A percentile compares a stretch with the other conserved stretches of the same genome.
Conservation (phyloP, 352 stramenopile species). For the Blastocystis hominis region DNA sequence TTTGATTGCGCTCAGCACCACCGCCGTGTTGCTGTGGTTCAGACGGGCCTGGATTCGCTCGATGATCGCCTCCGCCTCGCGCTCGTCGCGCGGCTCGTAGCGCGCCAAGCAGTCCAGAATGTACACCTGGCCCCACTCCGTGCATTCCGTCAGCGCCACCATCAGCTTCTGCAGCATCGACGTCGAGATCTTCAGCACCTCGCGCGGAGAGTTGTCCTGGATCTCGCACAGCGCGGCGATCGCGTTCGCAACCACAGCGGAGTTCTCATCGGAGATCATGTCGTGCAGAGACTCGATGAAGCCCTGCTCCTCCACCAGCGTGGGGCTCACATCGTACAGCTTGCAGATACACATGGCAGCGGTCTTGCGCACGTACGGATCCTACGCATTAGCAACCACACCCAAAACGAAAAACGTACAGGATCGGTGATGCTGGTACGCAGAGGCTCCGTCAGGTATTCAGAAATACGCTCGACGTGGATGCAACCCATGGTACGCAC, state of each 20-base stretch:
- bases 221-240: conserved; percentile 93
- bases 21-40: conserved; percentile 92
- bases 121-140: conserved; percentile 97
- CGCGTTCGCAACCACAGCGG: conserved; percentile 88
- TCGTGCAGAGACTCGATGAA: conserved; percentile 88
- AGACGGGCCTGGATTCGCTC: conserved; percentile 92
- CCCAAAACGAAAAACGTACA: not conserved
- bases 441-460: conserved; percentile 93
- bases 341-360: conserved; percentile 96
- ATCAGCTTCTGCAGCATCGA: conserved; percentile 92
- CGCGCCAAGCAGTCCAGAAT: conserved; percentile 85
- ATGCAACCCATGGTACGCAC: conserved; percentile 99
- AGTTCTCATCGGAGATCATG: conserved; percentile 92
- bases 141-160: conserved; percentile 94
- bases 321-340: conserved; percentile 95
- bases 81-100: conserved; percentile 83
- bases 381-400: conserved; percentile 62
- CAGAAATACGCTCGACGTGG: conserved; percentile 93
- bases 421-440: conserved; percentile 75
- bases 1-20: conserved; percentile 95
- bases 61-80: conserved; percentile 94
- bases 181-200: conserved; percentile 88
- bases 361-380: conserved; percentile 98
- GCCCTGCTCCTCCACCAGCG: conserved; percentile 86
- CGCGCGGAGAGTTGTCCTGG: conserved; percentile 83